Evolutionary conservation across 2,329 filamentous ascomycete genomes (phyloP).

Genomic region (Ophiocordyceps unilateralis): DNA sequence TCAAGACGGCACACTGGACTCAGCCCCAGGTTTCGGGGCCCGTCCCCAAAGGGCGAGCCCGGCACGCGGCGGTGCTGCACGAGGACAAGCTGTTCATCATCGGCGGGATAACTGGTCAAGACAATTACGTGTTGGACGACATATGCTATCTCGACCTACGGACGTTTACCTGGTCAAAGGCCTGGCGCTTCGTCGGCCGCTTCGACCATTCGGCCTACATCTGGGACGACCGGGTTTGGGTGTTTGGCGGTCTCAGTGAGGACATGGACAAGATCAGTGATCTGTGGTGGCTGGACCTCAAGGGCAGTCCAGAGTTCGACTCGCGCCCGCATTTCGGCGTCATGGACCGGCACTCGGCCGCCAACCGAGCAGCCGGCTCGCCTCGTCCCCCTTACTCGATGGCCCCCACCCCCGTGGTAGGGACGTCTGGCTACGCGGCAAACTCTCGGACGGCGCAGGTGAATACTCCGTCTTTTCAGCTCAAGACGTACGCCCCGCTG

Average conservation of each 20-base stretch:
- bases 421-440: constrained; percentile 46
- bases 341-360: constrained; percentile 27
- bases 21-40: constrained; percentile 75
- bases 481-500: constrained; percentile 61
- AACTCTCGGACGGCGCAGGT: constrained; percentile 52
- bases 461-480: constrained; percentile 46
- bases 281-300: constrained; percentile 93
- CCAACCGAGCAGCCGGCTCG: constrained; percentile 27
- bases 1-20: constrained; percentile 89
- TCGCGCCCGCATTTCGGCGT: constrained; percentile 41
- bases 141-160: constrained; percentile 94
- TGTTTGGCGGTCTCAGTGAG: constrained; percentile 84
- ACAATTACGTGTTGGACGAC: constrained; percentile 84
- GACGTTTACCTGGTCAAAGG: constrained; percentile 92
- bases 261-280: constrained; percentile 96
- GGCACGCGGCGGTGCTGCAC: constrained; percentile 85
- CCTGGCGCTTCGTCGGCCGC: constrained; percentile 86
- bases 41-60: constrained; percentile 73
- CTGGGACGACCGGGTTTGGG: constrained; percentile 83
- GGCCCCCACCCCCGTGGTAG: constrained; percentile 31
- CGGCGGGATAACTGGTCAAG: constrained; percentile 86
- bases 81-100: constrained; percentile 95
- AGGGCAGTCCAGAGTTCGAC: constrained; percentile 74
- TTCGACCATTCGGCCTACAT: constrained; percentile 95
- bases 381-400: constrained; percentile 35